Percentiles rank a stretch among this genome's conserved stretches.
Evolutionary conservation across 2,329 filamentous ascomycete species (phyloP).

Genomic region (Aureobasidium sp.): DNA sequence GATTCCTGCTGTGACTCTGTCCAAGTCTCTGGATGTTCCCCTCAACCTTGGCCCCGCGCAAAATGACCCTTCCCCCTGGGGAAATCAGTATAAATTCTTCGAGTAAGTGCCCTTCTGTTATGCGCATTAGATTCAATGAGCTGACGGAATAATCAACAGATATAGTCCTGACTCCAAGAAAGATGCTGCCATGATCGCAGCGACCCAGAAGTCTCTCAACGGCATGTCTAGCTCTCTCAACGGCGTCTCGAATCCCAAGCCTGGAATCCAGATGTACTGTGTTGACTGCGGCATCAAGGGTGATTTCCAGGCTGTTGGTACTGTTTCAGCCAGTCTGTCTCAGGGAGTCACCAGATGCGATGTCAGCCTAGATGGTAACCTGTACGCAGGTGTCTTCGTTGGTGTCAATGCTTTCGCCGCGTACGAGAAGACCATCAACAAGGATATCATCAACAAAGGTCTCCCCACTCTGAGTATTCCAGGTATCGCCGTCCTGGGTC

Average conservation of each 20-base stretch:
- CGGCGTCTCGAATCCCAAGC: conserved; percentile 15
- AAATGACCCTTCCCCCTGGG: conserved; percentile 16
- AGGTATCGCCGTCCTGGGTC: conserved; percentile 14
- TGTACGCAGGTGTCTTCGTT: conserved; percentile 17
- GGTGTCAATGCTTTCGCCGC: conserved; percentile 17
- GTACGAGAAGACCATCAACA: conserved; percentile 16
- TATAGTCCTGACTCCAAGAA: conserved; percentile 8
- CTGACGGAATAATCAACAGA: background rate
- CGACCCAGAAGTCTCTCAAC: conserved; percentile 9
- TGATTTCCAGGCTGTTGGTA: conserved; percentile 13
- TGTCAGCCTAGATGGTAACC: conserved; percentile 14
- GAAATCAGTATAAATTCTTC: conserved; percentile 15
- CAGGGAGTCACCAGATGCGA: conserved; percentile 15
- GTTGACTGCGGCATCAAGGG: conserved; percentile 18
- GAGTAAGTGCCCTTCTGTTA: background rate
- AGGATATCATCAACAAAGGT: conserved; percentile 15
- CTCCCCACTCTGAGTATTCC: conserved; percentile 17
- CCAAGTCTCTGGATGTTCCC: conserved; percentile 8
- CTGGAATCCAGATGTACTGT: conserved; percentile 18
- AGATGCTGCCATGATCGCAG: conserved; percentile 2
- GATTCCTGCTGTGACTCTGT: conserved; percentile 11
- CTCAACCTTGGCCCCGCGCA: conserved; percentile 13
- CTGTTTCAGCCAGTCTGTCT: conserved; percentile 14
- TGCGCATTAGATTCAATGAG: background rate
- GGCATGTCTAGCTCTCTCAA: conserved; percentile 12